Conservation (phyloP, 768 basidiomycete genomes). For the Rickenella mellea region DNA sequence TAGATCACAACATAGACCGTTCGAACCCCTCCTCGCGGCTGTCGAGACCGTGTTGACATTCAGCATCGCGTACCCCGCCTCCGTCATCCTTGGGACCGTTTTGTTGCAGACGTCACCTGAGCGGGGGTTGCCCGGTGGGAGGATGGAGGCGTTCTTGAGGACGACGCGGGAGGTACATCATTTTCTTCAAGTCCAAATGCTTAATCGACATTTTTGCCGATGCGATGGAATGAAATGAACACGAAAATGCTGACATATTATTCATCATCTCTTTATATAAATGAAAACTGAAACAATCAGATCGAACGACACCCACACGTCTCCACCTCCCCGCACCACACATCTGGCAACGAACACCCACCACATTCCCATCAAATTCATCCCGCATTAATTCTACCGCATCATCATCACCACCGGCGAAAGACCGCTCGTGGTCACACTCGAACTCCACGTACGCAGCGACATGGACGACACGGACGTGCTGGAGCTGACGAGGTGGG, state of each 20-base stretch:
- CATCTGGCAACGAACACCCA: conserved; percentile 75
- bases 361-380: conserved; percentile 15
- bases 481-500: conserved; percentile 64
- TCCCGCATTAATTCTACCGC: conserved; percentile 4
- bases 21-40: conserved; percentile 82
- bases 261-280: background rate
- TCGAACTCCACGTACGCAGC: conserved; percentile 66
- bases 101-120: conserved; percentile 84
- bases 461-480: conserved; percentile 66
- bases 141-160: conserved; percentile 76
- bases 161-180: conserved; percentile 77
- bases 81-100: conserved; percentile 73
- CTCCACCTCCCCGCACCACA: conserved; percentile 77
- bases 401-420: too few species aligned
- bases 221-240: too few species aligned
- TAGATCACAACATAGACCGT: conserved; percentile 49
- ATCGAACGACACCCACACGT: conserved; percentile 81
- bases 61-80: conserved; percentile 77
- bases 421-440: conserved; percentile 55
- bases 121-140: conserved; percentile 44
- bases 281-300: conserved; percentile 23
- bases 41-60: conserved; percentile 72
- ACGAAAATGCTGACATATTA: too few species aligned
- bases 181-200: too few species aligned
- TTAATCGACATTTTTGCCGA: too few species aligned